phyloP scores from a whole-genome alignment of 163 green algal species.

The Scenedesmus sp. region DNA sequence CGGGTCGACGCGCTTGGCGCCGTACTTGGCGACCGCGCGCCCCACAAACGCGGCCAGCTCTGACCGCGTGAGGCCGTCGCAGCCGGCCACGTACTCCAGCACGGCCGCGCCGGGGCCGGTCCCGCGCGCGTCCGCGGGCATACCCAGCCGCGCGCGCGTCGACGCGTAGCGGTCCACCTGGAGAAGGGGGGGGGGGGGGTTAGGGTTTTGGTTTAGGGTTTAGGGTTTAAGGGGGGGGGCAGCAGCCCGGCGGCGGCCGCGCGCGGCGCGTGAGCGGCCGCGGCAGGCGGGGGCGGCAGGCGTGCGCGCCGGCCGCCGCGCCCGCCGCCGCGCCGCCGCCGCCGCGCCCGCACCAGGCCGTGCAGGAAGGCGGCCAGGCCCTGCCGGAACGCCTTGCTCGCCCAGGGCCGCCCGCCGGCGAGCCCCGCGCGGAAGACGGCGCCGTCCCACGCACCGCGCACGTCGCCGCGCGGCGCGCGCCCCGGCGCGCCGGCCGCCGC shows the following conservation, averaged over 20 bases:
- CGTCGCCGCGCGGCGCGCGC: too few relatives aligned
- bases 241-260: neutral
- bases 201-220: neutral
- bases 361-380: conserved; percentile 63
- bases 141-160: conserved; percentile 60
- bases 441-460: too few relatives aligned
- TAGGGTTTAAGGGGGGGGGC: neutral
- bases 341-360: conserved; percentile 46
- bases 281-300: too few relatives aligned
- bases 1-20: conserved; percentile 87
- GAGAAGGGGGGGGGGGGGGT: neutral
- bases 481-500: too few relatives aligned
- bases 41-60: conserved; percentile 59
- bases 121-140: conserved; percentile 59
- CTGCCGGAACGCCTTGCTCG: conserved; percentile 58
- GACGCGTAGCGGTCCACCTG: conserved; percentile 51
- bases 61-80: conserved; percentile 56
- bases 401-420: neutral
- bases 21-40: conserved; percentile 65
- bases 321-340: conserved; percentile 12
- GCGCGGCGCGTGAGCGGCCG: neutral
- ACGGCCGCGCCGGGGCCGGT: conserved; percentile 26
- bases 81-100: conserved; percentile 66
- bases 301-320: conserved; percentile 11
- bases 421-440: too few relatives aligned